Evolutionary conservation across 345 rosid genomes (phyloP).

Genomic region (Pugionium cornutum): DNA sequence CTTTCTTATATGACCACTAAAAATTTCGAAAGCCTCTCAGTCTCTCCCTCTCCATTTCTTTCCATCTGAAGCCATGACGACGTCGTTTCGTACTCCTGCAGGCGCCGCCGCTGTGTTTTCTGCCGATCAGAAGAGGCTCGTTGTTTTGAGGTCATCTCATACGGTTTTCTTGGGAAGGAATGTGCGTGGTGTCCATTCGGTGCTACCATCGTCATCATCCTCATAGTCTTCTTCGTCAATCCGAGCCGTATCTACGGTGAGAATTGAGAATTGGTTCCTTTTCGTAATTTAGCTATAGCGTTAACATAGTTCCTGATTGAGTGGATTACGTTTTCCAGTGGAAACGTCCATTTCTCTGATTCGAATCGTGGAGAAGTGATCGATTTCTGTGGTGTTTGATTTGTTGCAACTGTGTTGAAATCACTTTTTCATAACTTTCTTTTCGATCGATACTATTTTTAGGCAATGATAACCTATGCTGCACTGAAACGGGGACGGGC

Average conservation of each 20-base stretch:
- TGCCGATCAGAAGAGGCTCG: conserved; percentile 49
- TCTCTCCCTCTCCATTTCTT: conserved; percentile 15
- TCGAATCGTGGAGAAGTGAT: neutral
- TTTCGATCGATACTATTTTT: neutral
- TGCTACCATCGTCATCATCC: conserved; percentile 1
- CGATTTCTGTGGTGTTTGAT: neutral
- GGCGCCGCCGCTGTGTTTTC: conserved; percentile 39
- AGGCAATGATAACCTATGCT: neutral
- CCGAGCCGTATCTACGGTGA: conserved; percentile 78
- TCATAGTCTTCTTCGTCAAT: conserved; percentile 37
- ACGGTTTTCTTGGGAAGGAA: conserved; percentile 44
- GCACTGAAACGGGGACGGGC: too few species aligned
- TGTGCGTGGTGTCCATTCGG: conserved; percentile 27
- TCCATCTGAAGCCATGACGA: conserved; percentile 44
- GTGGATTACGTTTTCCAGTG: neutral
- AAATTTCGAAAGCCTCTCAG: conserved; percentile 4
- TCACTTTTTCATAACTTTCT: neutral
- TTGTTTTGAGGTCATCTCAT: conserved; percentile 52
- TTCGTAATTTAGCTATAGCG: neutral
- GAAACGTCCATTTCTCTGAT: conserved; percentile 5
- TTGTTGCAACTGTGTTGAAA: conserved; percentile 1
- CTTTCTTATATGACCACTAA: conserved; percentile 27
- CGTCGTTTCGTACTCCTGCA: conserved; percentile 62
- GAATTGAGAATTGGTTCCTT: conserved; percentile 16
- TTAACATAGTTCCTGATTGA: neutral